Evolutionary conservation across 768 basidiomycete species (phyloP), one percentile per base, ranked within the genome.

Genomic region (Agaricus blazei): DNA sequence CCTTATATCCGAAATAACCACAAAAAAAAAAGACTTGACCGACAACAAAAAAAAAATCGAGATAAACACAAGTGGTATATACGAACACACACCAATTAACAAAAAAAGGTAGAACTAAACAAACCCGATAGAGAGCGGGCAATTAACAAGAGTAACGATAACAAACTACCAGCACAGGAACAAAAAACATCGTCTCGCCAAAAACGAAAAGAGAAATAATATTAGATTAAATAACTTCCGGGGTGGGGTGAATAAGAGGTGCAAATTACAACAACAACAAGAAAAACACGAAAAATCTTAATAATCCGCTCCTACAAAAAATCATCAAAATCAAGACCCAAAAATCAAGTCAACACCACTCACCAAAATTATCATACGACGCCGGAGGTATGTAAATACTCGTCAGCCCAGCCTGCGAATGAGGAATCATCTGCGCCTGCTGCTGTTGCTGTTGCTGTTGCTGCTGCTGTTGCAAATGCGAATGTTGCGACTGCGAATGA

Each of bases 311-410:
- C 19, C 23, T 12, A 9, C 44, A 24, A 24, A 12, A n/a, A 19
- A 43, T 43, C 4, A 19, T 43, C 41, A 9, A 12, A 1, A 19
- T 19, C 41, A 43, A 43, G 5, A 46, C 4, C 6, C 12, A 26
- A 11, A 46, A 26, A 46, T 19, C 19, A 19, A 19, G 19, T 19
- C 44, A 46, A 23, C 44, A 5, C 23, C 36, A 54, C 62, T 61
- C 36, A 68, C 67, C 63, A 59, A 67, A 68, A 27, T 62, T 14
- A 31, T 56, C 61, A 62, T 68, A 68, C 36, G 61, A 59, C 52
- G 64, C 67, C n/a, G 65, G 40, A 19, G 40, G 50, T 14, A 63
- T 48, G 50, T 68, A 70, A 43, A 67, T 56, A 27, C 43, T 48
- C 23, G 54, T 27, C 19, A 55, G 14, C 28, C 23, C 48, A 6